A percentile compares a stretch with the other conserved stretches of the same genome.
Evolutionary conservation across 139 green algal genomes (phyloP).

Genomic region (Edaphochlamys debaryana): DNA sequence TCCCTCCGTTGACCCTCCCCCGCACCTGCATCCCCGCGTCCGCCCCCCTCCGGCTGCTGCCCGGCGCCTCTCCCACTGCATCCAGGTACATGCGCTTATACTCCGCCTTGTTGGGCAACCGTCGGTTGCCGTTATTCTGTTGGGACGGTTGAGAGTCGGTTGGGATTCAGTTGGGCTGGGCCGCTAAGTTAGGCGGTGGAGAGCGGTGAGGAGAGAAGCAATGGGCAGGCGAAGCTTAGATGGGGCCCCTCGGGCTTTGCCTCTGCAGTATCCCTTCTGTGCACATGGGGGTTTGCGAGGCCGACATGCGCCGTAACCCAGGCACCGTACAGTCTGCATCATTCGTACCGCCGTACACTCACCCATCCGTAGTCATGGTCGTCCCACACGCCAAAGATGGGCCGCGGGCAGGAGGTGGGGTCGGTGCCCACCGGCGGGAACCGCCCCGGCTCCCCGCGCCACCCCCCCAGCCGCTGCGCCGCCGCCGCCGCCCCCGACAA

Average conservation of each 20-base stretch:
- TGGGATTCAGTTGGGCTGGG: not conserved
- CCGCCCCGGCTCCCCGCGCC: not conserved
- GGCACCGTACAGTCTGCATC: no score
- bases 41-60: slow-evolving; percentile 48
- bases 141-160: not conserved
- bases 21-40: slow-evolving; percentile 56
- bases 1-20: no score
- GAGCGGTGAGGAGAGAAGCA: no score
- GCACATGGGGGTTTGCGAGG: no score
- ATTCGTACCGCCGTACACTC: no score
- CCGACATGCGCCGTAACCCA: no score
- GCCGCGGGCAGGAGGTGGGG: slow-evolving; percentile 55
- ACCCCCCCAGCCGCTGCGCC: not conserved
- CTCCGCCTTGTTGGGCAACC: slow-evolving; percentile 61
- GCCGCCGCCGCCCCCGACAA: not conserved
- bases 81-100: slow-evolving; percentile 79
- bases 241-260: no score
- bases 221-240: no score
- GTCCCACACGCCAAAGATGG: slow-evolving; percentile 71
- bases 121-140: slow-evolving; percentile 39
- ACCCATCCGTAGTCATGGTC: slow-evolving; percentile 76
- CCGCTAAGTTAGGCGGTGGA: no score
- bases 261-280: no score
- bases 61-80: slow-evolving; percentile 56
- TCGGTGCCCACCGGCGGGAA: slow-evolving; percentile 65